Percentiles rank a stretch among this genome's conserved stretches.
Evolutionary conservation across 495 filamentous ascomycete species (phyloP).

Genomic region (Amphirosellinia nigrospora): DNA sequence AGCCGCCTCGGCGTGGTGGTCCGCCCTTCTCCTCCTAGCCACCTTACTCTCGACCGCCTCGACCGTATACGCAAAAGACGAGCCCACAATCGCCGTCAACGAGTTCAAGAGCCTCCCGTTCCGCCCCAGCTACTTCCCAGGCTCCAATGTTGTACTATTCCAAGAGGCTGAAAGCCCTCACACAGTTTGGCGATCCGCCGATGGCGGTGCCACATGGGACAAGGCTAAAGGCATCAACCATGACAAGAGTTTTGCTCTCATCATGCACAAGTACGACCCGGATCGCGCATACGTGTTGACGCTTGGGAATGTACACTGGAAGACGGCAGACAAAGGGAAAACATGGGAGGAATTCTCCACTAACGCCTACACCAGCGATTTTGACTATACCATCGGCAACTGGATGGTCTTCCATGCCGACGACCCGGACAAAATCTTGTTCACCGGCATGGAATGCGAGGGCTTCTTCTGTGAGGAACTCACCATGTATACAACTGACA

Average conservation of each 20-base stretch:
- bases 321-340: slow-evolving; percentile 79
- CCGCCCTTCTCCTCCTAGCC: slow-evolving; percentile 37
- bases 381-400: slow-evolving; percentile 46
- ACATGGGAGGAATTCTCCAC: slow-evolving; percentile 77
- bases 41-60: slow-evolving; percentile 43
- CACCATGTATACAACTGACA: slow-evolving; percentile 81
- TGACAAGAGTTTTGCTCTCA: slow-evolving; percentile 63
- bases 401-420: slow-evolving; percentile 76
- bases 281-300: slow-evolving; percentile 80
- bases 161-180: slow-evolving; percentile 57
- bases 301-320: slow-evolving; percentile 69
- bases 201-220: slow-evolving; percentile 80
- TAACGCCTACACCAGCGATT: slow-evolving; percentile 51
- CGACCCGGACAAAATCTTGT: slow-evolving; percentile 82
- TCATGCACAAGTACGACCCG: slow-evolving; percentile 77
- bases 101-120: slow-evolving; percentile 66
- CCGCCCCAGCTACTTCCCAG: slow-evolving; percentile 83
- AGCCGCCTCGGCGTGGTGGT: slow-evolving; percentile 48
- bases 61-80: slow-evolving; percentile 52
- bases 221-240: slow-evolving; percentile 66
- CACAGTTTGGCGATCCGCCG: slow-evolving; percentile 71
- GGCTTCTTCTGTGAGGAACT: slow-evolving; percentile 60
- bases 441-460: slow-evolving; percentile 73
- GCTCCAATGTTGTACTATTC: slow-evolving; percentile 77
- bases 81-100: slow-evolving; percentile 55